These are phyloP conservation scores for Trichosporon coremiiforme DNA, from an alignment of 1,284 basidiomycete species.

Conservation along the genomic window DNA sequence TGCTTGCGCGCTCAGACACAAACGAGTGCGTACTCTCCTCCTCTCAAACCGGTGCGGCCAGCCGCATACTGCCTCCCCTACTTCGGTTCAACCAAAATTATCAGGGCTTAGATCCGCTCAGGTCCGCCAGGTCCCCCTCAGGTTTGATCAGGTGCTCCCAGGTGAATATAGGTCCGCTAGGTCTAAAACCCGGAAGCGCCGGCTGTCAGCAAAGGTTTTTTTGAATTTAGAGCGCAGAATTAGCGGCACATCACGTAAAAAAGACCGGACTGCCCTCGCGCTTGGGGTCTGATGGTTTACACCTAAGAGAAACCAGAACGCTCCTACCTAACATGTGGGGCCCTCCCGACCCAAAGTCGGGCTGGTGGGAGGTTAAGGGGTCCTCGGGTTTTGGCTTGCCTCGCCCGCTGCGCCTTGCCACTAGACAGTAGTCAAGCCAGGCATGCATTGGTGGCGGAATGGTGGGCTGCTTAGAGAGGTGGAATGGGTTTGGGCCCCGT, in stretches of 20 bases:
- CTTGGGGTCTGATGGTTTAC: background rate
- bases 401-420: background rate
- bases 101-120: background rate
- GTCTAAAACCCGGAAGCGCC: slow-evolving; percentile 14
- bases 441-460: slow-evolving; percentile 1
- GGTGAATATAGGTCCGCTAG: slow-evolving; percentile 4
- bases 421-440: background rate
- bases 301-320: background rate
- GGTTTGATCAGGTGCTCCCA: slow-evolving; percentile 6
- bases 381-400: background rate
- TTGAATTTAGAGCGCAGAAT: slow-evolving; percentile 11
- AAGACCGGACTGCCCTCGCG: background rate
- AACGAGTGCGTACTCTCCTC: background rate
- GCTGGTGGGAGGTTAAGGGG: slow-evolving; percentile 2
- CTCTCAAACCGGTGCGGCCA: background rate
- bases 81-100: background rate
- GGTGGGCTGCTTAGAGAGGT: background rate
- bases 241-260: slow-evolving; percentile 17
- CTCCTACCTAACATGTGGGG: slow-evolving; percentile 15
- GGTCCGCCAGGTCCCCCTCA: slow-evolving; percentile 3
- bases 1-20: background rate
- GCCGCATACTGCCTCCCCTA: background rate
- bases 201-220: slow-evolving; percentile 6
- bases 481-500: background rate
- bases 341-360: slow-evolving; percentile 11